Evolutionary conservation across 257 asterid genomes (phyloP).

Genomic region (Penstemon eatonii): DNA sequence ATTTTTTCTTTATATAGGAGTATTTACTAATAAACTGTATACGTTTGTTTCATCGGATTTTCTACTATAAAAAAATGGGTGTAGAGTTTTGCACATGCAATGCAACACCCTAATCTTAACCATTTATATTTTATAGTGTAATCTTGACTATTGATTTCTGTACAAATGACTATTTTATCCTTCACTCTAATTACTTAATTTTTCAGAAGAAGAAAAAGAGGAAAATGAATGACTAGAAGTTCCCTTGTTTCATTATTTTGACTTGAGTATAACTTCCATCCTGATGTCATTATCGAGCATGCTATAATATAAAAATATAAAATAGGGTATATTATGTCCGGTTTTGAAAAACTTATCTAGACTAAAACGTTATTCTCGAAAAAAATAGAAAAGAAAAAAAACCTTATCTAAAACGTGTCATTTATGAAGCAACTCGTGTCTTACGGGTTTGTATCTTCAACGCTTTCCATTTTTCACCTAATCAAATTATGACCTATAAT

Average conservation of each 20-base stretch:
- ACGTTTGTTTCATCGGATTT: no score
- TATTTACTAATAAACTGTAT: not conserved
- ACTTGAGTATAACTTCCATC: not conserved
- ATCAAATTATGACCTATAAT: not conserved
- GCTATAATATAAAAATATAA: not conserved
- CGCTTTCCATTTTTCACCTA: not conserved
- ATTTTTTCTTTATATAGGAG: not conserved
- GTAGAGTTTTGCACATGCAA: no score
- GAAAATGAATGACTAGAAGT: no score
- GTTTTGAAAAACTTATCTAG: not conserved
- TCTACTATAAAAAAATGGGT: no score
- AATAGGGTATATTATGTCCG: not conserved
- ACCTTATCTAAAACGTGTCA: not conserved
- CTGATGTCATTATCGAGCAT: not conserved
- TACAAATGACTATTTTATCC: no score
- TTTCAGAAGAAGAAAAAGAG: no score
- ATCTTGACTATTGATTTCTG: no score
- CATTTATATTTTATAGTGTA: no score
- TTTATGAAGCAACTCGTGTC: not conserved
- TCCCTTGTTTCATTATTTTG: no score
- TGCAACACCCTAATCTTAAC: no score
- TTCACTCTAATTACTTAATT: no score
- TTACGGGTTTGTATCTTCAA: not conserved
- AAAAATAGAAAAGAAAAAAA: not conserved
- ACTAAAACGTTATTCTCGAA: constrained; percentile 1